Evolutionary conservation across 2,329 filamentous ascomycete species (phyloP), one percentile per base, ranked within the genome.

Genomic region (Alternaria infectoria): DNA sequence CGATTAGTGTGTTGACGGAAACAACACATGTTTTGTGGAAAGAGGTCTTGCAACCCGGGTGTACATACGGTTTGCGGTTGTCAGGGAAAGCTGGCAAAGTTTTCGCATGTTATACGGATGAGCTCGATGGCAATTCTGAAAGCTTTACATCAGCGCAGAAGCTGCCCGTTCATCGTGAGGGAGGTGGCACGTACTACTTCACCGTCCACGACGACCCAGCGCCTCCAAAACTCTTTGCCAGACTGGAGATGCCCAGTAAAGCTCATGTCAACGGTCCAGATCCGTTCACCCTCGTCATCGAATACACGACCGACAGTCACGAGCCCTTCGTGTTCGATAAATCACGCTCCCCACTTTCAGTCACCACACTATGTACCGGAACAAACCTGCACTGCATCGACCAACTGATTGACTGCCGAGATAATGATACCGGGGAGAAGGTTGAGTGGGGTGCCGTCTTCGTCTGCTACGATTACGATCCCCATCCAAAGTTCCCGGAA

Each of bases 391-490:
- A 40, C 15, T 40, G 32, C 0, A 10, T 40, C 2, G 32, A 40
- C 32, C 15, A 40, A 17, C 5, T 40, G 0, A 40, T 40, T 0
- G n/a, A 17, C 3, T 40, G 36, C 1, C 36, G 0, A 0, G n/a
- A 40, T 0, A 17, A 40, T 11, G 36, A 2, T 0, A 40, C 8
- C 9, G n/a, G 36, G 2, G 36, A 40, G 36, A 17, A 40, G 9
- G 36, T 40, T 6, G 15, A 17, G 6, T 40, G 36, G n/a, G n/a
- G n/a, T 3, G n/a, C 36, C n/a, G 15, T 17, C 5, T 40, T 40
- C 8, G n/a, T 17, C 15, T 40, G 36, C 5, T 40, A 2, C 0
- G 32, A 40, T 5, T 1, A 2, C 1, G 36, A 40, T 6, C 36
- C 36, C 0, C 36, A 40, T 6, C 36, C 36, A 2, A 0, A 0